Evolutionary conservation across 2,329 filamentous ascomycete genomes (phyloP), one percentile per base, ranked within the genome.

Genomic region (Blastomyces parvus): DNA sequence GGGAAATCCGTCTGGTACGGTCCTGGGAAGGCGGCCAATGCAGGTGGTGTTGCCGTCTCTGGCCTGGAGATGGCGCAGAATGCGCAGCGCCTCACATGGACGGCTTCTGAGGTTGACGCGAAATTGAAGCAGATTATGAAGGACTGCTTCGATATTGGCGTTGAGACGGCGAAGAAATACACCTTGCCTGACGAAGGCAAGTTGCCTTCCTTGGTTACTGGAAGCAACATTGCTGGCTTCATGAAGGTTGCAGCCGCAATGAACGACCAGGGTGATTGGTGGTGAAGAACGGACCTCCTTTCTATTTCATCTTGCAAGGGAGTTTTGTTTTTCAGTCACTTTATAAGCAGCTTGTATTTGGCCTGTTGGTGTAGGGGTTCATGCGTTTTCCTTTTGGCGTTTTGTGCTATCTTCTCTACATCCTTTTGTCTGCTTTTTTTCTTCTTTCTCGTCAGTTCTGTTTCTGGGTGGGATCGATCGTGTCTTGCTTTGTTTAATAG

Each of bases 31-130:
- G 94, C 94, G 40, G 90, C 93, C 81, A 97, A 97, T 82, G 91
- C 91, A 70, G 94, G 94, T 77, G 94, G 94, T 83, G 94, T 97
- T 64, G 94, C 94, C 63, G 94, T 99, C 50, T 96, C 91, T 2
- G 94, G 94, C 71, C 86, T 99, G 55, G 94, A 99, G 84, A 99
- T 99, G 94, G 92, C 93, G 8, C 94, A 99, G 86, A 97, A 99
- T 86, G 93, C 88, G 68, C 80, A 88, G 78, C 88, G 93, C 65
- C 82, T 97, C 68, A 84, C 80, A 73, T 99, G 94, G 94, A 89
- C 90, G 36, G 74, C 82, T 57, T 89, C 96, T 82, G 89, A 96
- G 82, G 94, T 97, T 68, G 93, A 97, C 79, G 80, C 83, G 70
- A 91, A 91, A 80, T 87, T 99, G 73, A 91, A 95, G 84, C 82